Conservation (phyloP, 176 grass and related monocot species). For the Oryza punctata region DNA sequence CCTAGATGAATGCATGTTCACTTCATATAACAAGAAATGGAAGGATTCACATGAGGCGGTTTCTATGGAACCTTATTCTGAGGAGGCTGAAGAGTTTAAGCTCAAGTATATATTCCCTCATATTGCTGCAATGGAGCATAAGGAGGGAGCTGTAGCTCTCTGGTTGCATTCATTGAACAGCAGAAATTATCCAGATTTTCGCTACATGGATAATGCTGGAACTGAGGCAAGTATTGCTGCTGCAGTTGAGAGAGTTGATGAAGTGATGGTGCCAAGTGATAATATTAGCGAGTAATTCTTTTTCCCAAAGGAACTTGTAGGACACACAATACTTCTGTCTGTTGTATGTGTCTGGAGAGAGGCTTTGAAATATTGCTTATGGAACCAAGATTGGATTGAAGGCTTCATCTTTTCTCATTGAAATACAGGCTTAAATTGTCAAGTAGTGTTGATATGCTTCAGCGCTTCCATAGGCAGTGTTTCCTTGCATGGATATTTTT, state of each 20-base stretch:
- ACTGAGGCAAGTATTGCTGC: constrained; percentile 13
- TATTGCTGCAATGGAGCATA: constrained; percentile 91
- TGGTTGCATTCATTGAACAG: constrained; percentile 93
- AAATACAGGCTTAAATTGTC: neutral
- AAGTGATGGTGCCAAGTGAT: neutral
- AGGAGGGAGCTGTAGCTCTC: constrained; percentile 80
- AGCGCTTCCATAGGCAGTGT: neutral
- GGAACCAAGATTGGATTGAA: constrained; percentile 25
- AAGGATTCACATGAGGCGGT: constrained; percentile 85
- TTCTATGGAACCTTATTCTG: constrained; percentile 78
- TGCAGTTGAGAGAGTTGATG: constrained; percentile 34
- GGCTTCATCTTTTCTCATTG: neutral
- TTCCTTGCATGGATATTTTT: neutral
- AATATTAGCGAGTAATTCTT: constrained; percentile 24
- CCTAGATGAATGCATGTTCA: constrained; percentile 87
- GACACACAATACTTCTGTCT: constrained; percentile 15
- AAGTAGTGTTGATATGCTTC: neutral
- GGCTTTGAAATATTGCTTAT: constrained; percentile 8
- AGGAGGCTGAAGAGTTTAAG: constrained; percentile 80
- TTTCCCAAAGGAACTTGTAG: neutral
- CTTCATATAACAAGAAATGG: constrained; percentile 91
- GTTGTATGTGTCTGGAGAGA: neutral
- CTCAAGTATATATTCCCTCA: constrained; percentile 93
- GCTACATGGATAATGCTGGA: constrained; percentile 49
- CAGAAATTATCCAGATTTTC: constrained; percentile 92